Evolutionary conservation across 139 green algal genomes (phyloP), one percentile per base, ranked within the genome.

Genomic region (Micromonas commoda): DNA sequence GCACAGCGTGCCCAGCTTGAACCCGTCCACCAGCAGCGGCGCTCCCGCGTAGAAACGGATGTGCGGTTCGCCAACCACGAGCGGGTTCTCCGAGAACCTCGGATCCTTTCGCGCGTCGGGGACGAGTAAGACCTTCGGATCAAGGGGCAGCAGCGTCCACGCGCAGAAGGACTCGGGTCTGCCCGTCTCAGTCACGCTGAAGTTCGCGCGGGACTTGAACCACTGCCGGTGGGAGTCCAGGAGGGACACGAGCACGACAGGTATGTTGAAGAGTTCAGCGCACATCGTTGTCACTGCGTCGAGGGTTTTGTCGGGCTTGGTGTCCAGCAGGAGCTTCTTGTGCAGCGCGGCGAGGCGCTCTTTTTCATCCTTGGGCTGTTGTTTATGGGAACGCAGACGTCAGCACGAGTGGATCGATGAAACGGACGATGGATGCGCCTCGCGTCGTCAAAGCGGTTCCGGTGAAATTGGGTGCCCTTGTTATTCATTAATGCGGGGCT

Each of bases 201-300:
- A 13, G 26, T 33, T 33, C 4, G 28, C 1, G 2, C 28, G n/a
- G 2, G 64, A 31, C 2, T 3, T 33, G 32, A 71, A 71, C 31
- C 2, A 4, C 31, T 71, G 64, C 64, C 3, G 29, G 4, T 71
- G 29, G 1, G 2, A n/a, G 1, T 9, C 64, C 23, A 71, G 1
- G 1, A 71, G 28, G 3, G 26, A 24, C 1, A 71, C 29, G 28
- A 71, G 32, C 23, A 24, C 29, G 24, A 71, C 32, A 20, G 26
- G 26, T 33, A 35, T 33, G 28, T 33, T 71, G 26, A 71, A 71
- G 28, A 33, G 20, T 33, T 24, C 28, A 24, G 54, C 54, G 2
- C 54, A 65, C n/a, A 65, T 65, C 54, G 54, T 31, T n/a, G 54
- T 65, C 2, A 65, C n/a, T n/a, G 28, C n/a, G 28, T 65, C 54